Base-by-base conservation (phyloP, 805 yeast genomes). In the Isabelozyma heimii region DNA sequence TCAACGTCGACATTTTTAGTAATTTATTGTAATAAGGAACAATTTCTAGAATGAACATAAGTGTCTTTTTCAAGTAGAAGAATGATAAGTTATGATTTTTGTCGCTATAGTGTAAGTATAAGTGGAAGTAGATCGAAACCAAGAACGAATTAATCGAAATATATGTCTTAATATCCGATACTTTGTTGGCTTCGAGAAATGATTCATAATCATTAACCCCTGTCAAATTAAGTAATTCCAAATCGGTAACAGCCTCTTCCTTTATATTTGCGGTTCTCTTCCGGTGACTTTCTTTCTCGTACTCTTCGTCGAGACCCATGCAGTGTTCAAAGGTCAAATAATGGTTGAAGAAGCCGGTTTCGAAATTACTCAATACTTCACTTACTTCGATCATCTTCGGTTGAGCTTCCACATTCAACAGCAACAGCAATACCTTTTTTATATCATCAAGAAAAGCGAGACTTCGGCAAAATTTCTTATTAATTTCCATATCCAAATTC, bases 401-500 rank as follows among this genome's bases (percentile, higher is more conserved):
- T 5, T 61, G 57, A 2, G 57, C 54, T 10, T 63, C 66, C 28
- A 80, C 59, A 49, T 73, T 66, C 41, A 76, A 59, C 10, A 75
- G 65, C 20, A 62, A 53, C 24, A 57, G 52, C 12, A 79, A 52
- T 3, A 80, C 53, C 1, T 63, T 67, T 13, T 67, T 56, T 42
- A 66, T 63, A 49, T 56, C 60, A 13, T 30, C 42, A 39, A 66
- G 62, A 4, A 54, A 54, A 10, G 60, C 54, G 20, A 69, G 60
- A 20, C 63, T 59, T 4, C 58, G 57, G 3, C 24, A n/a, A 12
- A 30, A 13, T 8, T 16, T 16, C 17, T 42, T 16, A 17, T 74
- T 60, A 1, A 72, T 65, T 37, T 66, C 62, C 28, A 63, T 61
- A 48, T 80, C 83, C 30, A 80, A 51, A 1, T 58, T 66, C 8